Base-by-base conservation (phyloP, 2,329 filamentous ascomycete genomes). In the Fusarium praegraminearum region DNA sequence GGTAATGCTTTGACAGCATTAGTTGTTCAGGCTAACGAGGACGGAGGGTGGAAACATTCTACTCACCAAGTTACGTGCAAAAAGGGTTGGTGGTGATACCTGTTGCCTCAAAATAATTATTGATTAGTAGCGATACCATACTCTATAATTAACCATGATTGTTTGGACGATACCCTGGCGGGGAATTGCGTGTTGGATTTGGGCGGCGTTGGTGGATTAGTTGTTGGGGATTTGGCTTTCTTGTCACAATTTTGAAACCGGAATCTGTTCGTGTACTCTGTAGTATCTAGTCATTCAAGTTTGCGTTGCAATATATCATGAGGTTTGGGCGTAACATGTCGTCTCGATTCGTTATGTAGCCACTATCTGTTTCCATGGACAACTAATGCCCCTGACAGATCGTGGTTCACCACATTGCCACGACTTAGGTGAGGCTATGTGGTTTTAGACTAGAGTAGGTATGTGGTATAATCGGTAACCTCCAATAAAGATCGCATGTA, bases 1-100 rank as follows among this genome's bases (percentile, higher is more conserved):
- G 94, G 94, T 13, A 90, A 89, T 2, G 84, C 88, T 67, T 82
- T 99, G 69, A 93, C 91, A 1, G 94, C 92, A 2, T 79, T 97
- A 62, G 84, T 98, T 4, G 87, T 98, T 36, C 87, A 91, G 72
- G 87, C 80, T 5, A 76, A 71, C 7, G 59, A 74, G 3, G 70
- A 75, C 8, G 78, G 76, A 9, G 73, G 70, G 10, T 78, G 82
- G 54, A 77, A 70, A 51, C 78, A 83, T 47, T 73, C 73, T 12
- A 75, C 82, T 20, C 75, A 80, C 24, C 83, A 84, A 73, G 81
- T 85, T 5, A 66, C 76, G 32, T 86, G 84, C 68, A 76, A 69
- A 52, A 51, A 59, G 32, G 52, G 58, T 15, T 74, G 65, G 73
- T 73, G 64, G 63, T 75, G 55, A 57, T 35, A 5, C 9, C 32